Evolutionary conservation across 2,329 filamentous ascomycete genomes (phyloP), one percentile per base, ranked within the genome.

Genomic region (Curvularia lunata): DNA sequence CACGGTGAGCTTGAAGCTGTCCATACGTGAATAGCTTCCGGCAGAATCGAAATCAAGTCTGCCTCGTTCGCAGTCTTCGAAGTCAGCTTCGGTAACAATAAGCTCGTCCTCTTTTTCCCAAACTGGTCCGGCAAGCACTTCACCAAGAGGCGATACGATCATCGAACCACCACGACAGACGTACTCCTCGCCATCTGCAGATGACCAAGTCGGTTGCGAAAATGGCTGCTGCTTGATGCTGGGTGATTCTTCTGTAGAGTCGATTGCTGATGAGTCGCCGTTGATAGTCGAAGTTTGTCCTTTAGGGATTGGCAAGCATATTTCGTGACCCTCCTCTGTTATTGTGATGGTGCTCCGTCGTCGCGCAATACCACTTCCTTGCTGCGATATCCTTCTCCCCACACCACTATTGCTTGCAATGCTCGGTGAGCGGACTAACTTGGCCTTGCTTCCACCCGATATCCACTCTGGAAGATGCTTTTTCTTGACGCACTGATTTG

Each of bases 11-110:
- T 82, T 81, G 70, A 88, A 88, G 16, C 84, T 80, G 71, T 88
- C 88, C 61, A 84, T 90, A 73, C 92, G 84, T 2, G 91, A 93
- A 76, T 96, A 97, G 71, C 89, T 92, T 0, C 93, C 93, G 2
- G 87, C 91, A 37, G 91, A 87, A 79, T 97, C 93, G 46, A 97
- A 75, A 74, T 97, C 92, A 63, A 97, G 75, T 51, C 91, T 81
- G 0, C 92, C 93, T 9, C 91, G 83, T 64, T 92, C 85, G 67
- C 93, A 97, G 65, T 97, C 92, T 47, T 96, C 90, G 69, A 97
- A 89, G 70, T 97, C 92, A 3, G 93, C 88, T 63, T 95, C 91
- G 0, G 86, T 83, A 32, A 85, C 85, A 50, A 92, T 78, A 28
- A 97, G 75, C 0, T 86, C 82, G 54, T 88, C 80, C 52, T 93